These are phyloP conservation scores for Wallacemonas sp. DNA, from an alignment of 208 protist genomes.

Conservation along the genomic window DNA sequence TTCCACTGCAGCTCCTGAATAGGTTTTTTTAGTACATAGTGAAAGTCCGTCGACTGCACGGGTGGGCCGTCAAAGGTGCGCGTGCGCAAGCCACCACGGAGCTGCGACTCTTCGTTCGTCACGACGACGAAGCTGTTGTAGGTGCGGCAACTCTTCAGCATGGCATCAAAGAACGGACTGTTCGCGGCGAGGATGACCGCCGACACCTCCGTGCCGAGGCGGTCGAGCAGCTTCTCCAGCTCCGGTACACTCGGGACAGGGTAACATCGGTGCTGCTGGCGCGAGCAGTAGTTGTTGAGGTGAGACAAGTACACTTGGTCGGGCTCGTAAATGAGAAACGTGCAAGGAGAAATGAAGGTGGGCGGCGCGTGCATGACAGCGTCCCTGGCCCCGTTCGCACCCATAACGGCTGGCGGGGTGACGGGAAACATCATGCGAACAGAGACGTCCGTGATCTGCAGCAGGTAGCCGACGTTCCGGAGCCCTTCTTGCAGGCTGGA, in stretches of 20 bases:
- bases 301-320: conserved; percentile 31
- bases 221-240: conserved; percentile 24
- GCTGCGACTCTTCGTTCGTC: conserved; percentile 1
- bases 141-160: conserved; percentile 16
- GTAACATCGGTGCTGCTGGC: conserved; percentile 24
- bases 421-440: conserved; percentile 23
- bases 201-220: conserved; percentile 21
- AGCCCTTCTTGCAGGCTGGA: background rate
- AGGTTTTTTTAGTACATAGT: conserved; percentile 34
- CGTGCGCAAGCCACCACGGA: background rate
- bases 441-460: conserved; percentile 1
- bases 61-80: conserved; percentile 20
- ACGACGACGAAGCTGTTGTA: conserved; percentile 21
- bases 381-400: background rate
- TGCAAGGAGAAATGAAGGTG: conserved; percentile 16
- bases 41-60: conserved; percentile 9
- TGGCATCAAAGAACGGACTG: conserved; percentile 17
- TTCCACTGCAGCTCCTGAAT: conserved; percentile 26
- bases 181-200: conserved; percentile 24
- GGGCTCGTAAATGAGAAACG: conserved; percentile 38
- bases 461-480: conserved; percentile 22
- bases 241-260: conserved; percentile 8
- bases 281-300: conserved; percentile 22
- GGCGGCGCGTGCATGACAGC: background rate
- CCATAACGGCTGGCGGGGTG: conserved; percentile 12